phyloP scores from a whole-genome alignment of 129 eudicot genomes.

The Daucus carota region DH1_v3.0 NC_030381.2:25015001-25015500 shows the following conservation, averaged over 20 bases:
- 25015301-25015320: not conserved
- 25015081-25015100: constrained; percentile 69
- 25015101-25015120: constrained; percentile 68
- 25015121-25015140: constrained; percentile 62
- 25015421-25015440: constrained; percentile 75
- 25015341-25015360: constrained; percentile 71
- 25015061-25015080: too few relatives aligned
- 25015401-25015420: constrained; percentile 53
- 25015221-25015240: constrained; percentile 34
- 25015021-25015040: constrained; percentile 5
- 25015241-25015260: not conserved
- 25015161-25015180: constrained; percentile 53
- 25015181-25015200: constrained; percentile 44
- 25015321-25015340: constrained; percentile 23
- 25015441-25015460: constrained; percentile 97
- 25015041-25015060: not conserved
- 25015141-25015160: constrained; percentile 51
- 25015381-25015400: constrained; percentile 44
- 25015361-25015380: constrained; percentile 57
- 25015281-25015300: too few relatives aligned
- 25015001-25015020: not conserved
- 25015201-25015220: constrained; percentile 15
- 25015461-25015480: constrained; percentile 99
- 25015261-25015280: not conserved
- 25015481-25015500: constrained; percentile 51